These are phyloP conservation scores for Gymnopilus dilepis DNA, from an alignment of 768 basidiomycete species.

Conservation along the genomic window DNA sequence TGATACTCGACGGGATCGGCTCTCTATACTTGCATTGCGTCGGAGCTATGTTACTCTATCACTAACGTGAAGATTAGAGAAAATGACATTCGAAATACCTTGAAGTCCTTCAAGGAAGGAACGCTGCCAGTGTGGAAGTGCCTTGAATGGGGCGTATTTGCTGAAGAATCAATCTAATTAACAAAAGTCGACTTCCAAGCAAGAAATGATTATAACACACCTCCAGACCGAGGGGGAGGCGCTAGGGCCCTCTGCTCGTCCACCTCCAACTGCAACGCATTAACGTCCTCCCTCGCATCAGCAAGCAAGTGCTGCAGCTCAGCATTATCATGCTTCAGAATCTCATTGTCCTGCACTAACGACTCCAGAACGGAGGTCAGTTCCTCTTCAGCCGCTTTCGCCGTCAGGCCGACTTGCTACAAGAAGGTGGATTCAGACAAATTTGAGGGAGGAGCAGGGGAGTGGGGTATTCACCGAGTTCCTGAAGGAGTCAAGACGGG, in stretches of 20 bases:
- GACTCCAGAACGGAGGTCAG: slow-evolving; percentile 76
- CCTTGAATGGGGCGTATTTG: slow-evolving; percentile 46
- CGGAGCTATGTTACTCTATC: not conserved
- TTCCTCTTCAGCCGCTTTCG: slow-evolving; percentile 58
- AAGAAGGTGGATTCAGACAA: slow-evolving; percentile 18
- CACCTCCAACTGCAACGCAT: slow-evolving; percentile 70
- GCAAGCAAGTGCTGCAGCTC: slow-evolving; percentile 77
- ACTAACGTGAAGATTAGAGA: not conserved
- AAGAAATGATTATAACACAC: slow-evolving; percentile 34
- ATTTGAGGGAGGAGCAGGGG: not conserved
- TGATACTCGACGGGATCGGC: slow-evolving; percentile 22
- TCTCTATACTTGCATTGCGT: slow-evolving; percentile 25
- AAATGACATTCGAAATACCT: slow-evolving; percentile 27
- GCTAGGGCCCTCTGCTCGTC: slow-evolving; percentile 70
- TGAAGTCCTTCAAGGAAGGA: slow-evolving; percentile 45
- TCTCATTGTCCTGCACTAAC: slow-evolving; percentile 87
- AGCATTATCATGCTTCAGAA: slow-evolving; percentile 78
- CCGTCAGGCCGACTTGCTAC: slow-evolving; percentile 46
- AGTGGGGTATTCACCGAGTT: slow-evolving; percentile 48
- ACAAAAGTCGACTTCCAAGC: not conserved
- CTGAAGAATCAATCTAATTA: slow-evolving; percentile 24
- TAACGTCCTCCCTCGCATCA: slow-evolving; percentile 79
- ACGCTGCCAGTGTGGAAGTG: slow-evolving; percentile 50
- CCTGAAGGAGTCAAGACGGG: slow-evolving; percentile 64
- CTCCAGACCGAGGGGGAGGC: slow-evolving; percentile 44